Evolutionary conservation across 208 protist genomes (phyloP).

Genomic region (Acanthamoeba healyi): DNA sequence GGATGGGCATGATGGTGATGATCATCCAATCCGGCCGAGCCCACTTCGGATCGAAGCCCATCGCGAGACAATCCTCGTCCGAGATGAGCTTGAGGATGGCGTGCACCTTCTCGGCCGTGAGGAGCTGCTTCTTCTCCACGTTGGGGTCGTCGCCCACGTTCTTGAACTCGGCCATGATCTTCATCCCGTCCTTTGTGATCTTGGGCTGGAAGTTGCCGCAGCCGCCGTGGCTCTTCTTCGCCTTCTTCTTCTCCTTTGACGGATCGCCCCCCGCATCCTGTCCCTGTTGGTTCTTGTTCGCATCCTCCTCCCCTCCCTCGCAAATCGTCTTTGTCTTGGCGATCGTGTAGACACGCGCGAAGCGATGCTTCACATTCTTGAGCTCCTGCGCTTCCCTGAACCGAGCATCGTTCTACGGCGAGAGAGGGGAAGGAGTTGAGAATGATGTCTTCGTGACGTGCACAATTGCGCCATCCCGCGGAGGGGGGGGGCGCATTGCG

Average conservation of each 20-base stretch:
- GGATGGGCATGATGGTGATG: conserved; percentile 96
- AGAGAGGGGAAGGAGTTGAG: too few relatives aligned
- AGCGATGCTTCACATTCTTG: conserved; percentile 81
- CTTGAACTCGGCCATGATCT: conserved; percentile 89
- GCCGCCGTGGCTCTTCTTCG: conserved; percentile 87
- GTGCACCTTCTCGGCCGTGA: conserved; percentile 87
- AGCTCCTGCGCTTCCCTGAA: conserved; percentile 79
- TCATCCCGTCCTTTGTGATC: conserved; percentile 87
- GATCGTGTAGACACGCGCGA: conserved; percentile 76
- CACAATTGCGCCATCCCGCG: too few relatives aligned
- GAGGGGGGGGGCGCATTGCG: background rate
- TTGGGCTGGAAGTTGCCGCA: conserved; percentile 92
- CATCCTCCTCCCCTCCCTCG: conserved; percentile 81
- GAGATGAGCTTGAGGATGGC: conserved; percentile 91
- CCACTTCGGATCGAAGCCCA: conserved; percentile 94
- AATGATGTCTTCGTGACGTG: too few relatives aligned
- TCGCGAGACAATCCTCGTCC: conserved; percentile 89
- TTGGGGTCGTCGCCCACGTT: conserved; percentile 67
- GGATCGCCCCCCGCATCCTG: conserved; percentile 30
- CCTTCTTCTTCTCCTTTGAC: conserved; percentile 74
- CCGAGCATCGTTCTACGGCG: conserved; percentile 57
- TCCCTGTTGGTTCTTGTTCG: conserved; percentile 48
- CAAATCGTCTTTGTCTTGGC: conserved; percentile 90
- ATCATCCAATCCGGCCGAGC: conserved; percentile 96
- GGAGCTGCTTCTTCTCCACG: conserved; percentile 81